Evolutionary conservation across 1,284 basidiomycete genomes (phyloP).

Genomic region (Sporisorium reilianum): DNA sequence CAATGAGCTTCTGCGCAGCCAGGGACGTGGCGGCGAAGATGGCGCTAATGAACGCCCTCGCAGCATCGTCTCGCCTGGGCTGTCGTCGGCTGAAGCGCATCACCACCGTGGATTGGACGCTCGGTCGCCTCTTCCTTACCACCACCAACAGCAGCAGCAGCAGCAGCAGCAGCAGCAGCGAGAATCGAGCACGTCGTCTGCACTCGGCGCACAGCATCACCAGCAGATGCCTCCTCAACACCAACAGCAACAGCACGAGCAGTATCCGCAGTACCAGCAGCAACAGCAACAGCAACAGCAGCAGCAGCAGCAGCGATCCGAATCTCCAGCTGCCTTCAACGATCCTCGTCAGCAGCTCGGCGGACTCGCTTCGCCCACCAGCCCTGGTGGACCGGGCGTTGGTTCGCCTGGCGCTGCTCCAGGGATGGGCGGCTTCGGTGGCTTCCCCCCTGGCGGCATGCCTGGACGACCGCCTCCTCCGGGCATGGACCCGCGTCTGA

Average conservation of each 20-base stretch:
- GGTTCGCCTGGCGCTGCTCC: constrained; percentile 35
- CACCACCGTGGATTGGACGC: constrained; percentile 26
- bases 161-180: constrained; percentile 49
- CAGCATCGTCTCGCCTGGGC: constrained; percentile 35
- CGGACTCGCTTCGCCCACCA: constrained; percentile 25
- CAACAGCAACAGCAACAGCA: constrained; percentile 27
- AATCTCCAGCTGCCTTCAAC: constrained; percentile 40
- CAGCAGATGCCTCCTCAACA: constrained; percentile 26
- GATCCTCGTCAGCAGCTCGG: constrained; percentile 34
- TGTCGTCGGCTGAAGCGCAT: constrained; percentile 23
- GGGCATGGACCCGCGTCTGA: constrained; percentile 53
- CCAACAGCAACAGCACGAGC: constrained; percentile 29
- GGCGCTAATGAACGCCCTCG: constrained; percentile 22
- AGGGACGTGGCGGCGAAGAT: constrained; percentile 30
- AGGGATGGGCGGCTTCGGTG: constrained; percentile 25
- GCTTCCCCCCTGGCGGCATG: constrained; percentile 38
- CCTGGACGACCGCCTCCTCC: constrained; percentile 42
- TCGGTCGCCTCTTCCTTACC: constrained; percentile 40
- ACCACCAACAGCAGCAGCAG: constrained; percentile 28
- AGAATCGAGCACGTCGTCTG: constrained; percentile 35
- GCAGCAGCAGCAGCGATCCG: constrained; percentile 37
- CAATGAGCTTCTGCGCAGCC: constrained; percentile 30
- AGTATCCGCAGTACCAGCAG: constrained; percentile 23
- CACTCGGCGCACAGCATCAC: constrained; percentile 9
- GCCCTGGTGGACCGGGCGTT: constrained; percentile 22